Conservation (phyloP, 352 stramenopile species). For the Pythium aphanidermatum region DNA sequence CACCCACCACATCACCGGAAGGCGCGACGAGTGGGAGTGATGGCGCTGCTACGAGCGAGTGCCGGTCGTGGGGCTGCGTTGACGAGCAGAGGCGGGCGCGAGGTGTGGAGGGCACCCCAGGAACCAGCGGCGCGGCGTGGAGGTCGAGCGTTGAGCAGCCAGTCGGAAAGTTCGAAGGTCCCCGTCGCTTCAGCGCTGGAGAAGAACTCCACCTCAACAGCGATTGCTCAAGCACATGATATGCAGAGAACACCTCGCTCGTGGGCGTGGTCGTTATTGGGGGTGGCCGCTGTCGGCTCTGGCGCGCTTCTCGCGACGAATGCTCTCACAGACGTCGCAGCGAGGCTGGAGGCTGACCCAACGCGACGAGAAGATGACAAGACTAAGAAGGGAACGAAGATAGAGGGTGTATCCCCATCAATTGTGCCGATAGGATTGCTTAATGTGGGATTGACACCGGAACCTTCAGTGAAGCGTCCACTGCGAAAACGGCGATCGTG, state of each 20-base stretch:
- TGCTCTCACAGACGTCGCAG: too few relatives aligned
- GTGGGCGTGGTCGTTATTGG: conserved; percentile 9
- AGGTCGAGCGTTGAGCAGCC: too few relatives aligned
- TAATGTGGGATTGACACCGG: background rate
- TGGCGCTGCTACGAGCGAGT: conserved; percentile 20
- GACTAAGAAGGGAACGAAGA: too few relatives aligned
- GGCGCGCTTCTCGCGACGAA: conserved; percentile 8
- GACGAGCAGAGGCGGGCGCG: background rate
- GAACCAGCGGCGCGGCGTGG: conserved; percentile 5
- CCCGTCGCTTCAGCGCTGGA: too few relatives aligned
- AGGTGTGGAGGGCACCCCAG: conserved; percentile 12
- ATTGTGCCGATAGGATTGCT: conserved; percentile 1
- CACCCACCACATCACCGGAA: too few relatives aligned
- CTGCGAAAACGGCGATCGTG: conserved; percentile 13
- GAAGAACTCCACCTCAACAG: too few relatives aligned
- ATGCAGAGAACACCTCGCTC: too few relatives aligned
- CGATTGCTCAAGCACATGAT: too few relatives aligned
- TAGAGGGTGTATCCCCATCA: too few relatives aligned
- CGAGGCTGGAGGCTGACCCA: too few relatives aligned
- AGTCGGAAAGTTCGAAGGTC: too few relatives aligned
- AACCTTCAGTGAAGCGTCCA: background rate
- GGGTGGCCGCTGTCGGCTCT: conserved; percentile 15
- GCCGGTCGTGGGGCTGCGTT: conserved; percentile 10
- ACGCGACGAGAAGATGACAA: background rate
- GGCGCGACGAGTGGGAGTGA: too few relatives aligned